phyloP scores from a whole-genome alignment of 2,329 filamentous ascomycete species.

The Apiospora arundinis region DNA sequence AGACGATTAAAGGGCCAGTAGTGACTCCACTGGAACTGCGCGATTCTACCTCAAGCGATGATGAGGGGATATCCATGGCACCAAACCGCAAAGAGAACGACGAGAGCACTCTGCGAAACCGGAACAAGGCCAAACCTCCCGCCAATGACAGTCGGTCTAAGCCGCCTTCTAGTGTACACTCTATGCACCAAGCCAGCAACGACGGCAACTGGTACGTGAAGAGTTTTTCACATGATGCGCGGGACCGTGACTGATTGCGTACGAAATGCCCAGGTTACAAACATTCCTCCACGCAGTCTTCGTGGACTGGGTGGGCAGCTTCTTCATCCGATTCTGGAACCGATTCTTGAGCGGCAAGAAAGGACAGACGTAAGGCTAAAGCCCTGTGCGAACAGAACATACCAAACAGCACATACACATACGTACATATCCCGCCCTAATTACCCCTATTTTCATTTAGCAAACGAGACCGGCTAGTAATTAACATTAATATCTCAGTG shows the following conservation, averaged over 20 bases:
- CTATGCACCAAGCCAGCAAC: slow-evolving; percentile 29
- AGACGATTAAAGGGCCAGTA: neutral
- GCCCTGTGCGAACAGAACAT: neutral
- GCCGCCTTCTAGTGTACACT: slow-evolving; percentile 32
- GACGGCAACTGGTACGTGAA: slow-evolving; percentile 29
- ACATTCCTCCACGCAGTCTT: slow-evolving; percentile 44
- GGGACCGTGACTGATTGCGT: neutral
- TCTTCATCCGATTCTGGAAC: slow-evolving; percentile 43
- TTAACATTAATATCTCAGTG: slow-evolving; percentile 16
- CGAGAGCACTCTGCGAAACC: neutral
- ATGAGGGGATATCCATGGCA: slow-evolving; percentile 24
- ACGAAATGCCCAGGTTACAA: slow-evolving; percentile 38
- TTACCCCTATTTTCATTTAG: neutral
- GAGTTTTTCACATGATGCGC: slow-evolving; percentile 2
- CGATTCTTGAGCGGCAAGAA: slow-evolving; percentile 28
- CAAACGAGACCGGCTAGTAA: neutral
- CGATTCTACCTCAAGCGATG: slow-evolving; percentile 20
- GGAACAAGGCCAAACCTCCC: neutral
- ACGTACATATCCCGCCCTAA: neutral
- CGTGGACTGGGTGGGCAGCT: slow-evolving; percentile 47
- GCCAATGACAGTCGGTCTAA: slow-evolving; percentile 26
- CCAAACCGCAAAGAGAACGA: slow-evolving; percentile 20
- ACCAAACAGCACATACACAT: neutral
- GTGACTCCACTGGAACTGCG: neutral
- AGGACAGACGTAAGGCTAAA: slow-evolving; percentile 38